Evolutionary conservation across 2,329 filamentous ascomycete species (phyloP), one percentile per base, ranked within the genome.

Genomic region (Alternaria hordeiaustralica): DNA sequence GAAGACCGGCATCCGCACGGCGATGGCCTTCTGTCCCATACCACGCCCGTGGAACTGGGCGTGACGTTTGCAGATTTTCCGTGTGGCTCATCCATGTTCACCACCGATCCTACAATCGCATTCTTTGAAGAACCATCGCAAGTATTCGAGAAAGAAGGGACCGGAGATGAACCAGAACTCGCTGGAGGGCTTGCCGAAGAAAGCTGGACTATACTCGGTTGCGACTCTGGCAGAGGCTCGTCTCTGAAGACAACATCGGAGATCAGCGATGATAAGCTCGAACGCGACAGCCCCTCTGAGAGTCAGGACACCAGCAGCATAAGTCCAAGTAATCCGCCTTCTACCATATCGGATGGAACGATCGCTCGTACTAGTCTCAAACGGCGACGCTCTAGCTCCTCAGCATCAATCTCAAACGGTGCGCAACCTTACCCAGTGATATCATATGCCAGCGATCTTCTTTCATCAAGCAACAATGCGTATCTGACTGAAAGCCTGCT

Each of bases 401-500:
- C 71, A 21, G 62, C 60, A 33, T 68, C 65, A n/a, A 57, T 63
- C 13, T 69, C 70, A 54, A 66, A 69, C 58, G 63, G 67, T 68
- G 58, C 61, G 60, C 63, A 64, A 49, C 67, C 65, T 60, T 71
- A 61, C 49, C 66, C 71, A 60, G 49, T 68, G 13, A 59, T 71
- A 56, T 71, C 71, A 18, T 64, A 73, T 49, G 63, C 70, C 26
- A 70, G 75, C 63, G 71, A 77, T 54, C 71, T 81, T 18, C 69
- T 79, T 5, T 74, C 71, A 20, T 71, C 77, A 41, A 77, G 72
- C 50, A 80, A 79, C 55, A 81, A 77, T 28, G 74, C 73, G 7
- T 73, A 83, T 25, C 80, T 86, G 59, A 81, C 81, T 1, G 78
- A 83, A 44, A 81, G 75, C 13, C 75, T 86, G 18, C 73, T 86